Evolutionary conservation across 441 rosid genomes (phyloP), one percentile per base, ranked within the genome.

Genomic region (Arabidopsis hybrid): DNA sequence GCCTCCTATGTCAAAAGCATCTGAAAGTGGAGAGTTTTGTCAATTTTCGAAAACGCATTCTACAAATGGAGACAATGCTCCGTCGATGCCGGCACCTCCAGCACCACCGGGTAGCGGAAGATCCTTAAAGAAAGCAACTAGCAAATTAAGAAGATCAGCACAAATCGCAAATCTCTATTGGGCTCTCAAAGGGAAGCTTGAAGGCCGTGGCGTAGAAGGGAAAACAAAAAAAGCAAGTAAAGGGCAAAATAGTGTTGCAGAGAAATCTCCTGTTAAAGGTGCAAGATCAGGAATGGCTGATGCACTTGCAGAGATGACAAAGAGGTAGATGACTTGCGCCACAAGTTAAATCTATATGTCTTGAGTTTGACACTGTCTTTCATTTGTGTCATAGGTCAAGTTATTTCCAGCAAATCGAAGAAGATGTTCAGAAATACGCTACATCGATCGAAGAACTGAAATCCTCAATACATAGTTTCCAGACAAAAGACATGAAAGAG

Each of bases 261-360:
- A 71, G 36, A 77, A 71, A 31, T 67, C 77, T 31, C 56, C 65
- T 11, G 75, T 75, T 29, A 66, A 50, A 21, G 83, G 84, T 21
- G 92, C 86, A 35, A 84, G 83, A 77, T 88, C 90, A 79, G 97
- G 97, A 78, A 90, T 92, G 97, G 97, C 99, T 35, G 97, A 94
- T 82, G 97, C 99, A 55, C 86, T 94, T 17, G 95, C 97, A 40
- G 97, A 94, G 87, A 94, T 89, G 80, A 90, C 97, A 26, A 92
- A 87, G 79, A 88, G 95, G 98, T 88, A 75, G n/a, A 53, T 14
- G 6, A 67, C 75, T 63, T 69, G 53, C 34, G 1, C 14, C 59
- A 74, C 68, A 79, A 74, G 74, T 34, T 32, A 68, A 39, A 1
- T 40, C 6, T 17, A 40, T 57, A 52, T 65, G 10, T 31, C 36